Base-by-base conservation (phyloP, 345 rosid genomes). In the Aegle marmelos region DNA sequence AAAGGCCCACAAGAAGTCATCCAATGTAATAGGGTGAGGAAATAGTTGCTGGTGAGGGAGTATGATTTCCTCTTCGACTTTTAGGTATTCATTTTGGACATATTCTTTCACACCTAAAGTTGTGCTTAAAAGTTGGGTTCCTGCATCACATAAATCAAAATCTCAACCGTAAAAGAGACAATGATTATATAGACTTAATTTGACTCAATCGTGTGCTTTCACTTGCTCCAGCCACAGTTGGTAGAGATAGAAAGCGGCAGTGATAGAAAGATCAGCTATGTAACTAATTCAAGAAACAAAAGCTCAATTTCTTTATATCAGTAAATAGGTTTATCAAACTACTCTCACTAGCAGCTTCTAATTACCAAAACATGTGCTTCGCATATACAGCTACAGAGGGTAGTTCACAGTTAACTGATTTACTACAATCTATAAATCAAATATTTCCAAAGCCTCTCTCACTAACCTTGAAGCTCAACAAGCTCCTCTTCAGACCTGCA, bases 401-500 rank as follows among this genome's bases (percentile, higher is more conserved):
- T 21, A 21, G 68, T 64, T 64, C 37, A 31, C 45, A 64, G 65
- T 60, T 25, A 60, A 68, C 39, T 53, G 11, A 22, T 70, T 71
- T 31, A 31, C 56, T 71, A 11, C 62, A 53, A 71, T 71, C 27
- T 31, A 54, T 3, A 31, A 31, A 53, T 6, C 58, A 50, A 24
- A 27, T 4, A 67, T 37, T 50, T 70, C 24, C 0, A 54, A 39
- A 75, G 1, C 17, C 50, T 45, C 50, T 41, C 19, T 28, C 19
- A 37, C 80, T 68, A 68, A 95, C 99, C 99, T 92, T 91, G 91
- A 79, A 95, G 88, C 87, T 95, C 92, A 72, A 86, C 90, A 74
- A 93, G 92, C 90, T 95, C 99, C 80, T 92, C 94, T 84, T 93
- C 97, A 82, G 98, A 93, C 97, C 99, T 95, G 99, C 87, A 82